Base-by-base conservation (phyloP, 2,329 filamentous ascomycete genomes). In the Rasamsonia emersonii region DNA sequence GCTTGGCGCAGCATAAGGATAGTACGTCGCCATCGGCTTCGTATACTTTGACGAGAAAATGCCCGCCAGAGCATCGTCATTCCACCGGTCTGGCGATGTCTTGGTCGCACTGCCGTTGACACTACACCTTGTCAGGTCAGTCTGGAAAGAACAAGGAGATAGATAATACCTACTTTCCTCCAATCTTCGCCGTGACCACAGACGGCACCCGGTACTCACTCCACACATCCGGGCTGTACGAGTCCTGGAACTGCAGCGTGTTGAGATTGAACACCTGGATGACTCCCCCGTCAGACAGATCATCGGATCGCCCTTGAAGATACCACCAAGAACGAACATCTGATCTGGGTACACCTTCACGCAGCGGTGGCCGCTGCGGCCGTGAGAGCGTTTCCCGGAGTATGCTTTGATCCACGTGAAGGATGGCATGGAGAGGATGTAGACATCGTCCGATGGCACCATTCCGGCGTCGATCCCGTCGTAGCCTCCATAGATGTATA, bases 31-130 rank as follows among this genome's bases (percentile, higher is more conserved):
- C 25, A 82, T 70, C 43, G 61, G 57, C 5, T 62, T 68, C 3
- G 71, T 58, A 43, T 84, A 84, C 4, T 59, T 41, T 0, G 60
- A 66, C 0, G 53, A 56, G 38, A 84, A 82, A 11, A 82, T 53
- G 4, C 50, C 50, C 0, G 50, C 59, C 2, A 84, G 67, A 2
- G 38, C 62, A 37, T 46, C 46, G 32, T 56, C 64, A 30, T 61
- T 64, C 70, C 75, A 82, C 3, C 35, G 35, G 0, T 29, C 19
- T 16, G 55, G 54, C 2, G 41, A 33, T 1, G 36, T 42, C 3
- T 29, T 41, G 3, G 49, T 56, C 18, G 56, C 54, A 14, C 50
- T 50, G 14, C 58, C 58, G 19, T 50, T 42, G n/a, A 32, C 43
- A 36, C 50, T 58, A 32, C 26, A 24, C n/a, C n/a, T 16, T 23